phyloP scores from a whole-genome alignment of 2,329 filamentous ascomycete species.

The Curvularia sp. region DNA sequence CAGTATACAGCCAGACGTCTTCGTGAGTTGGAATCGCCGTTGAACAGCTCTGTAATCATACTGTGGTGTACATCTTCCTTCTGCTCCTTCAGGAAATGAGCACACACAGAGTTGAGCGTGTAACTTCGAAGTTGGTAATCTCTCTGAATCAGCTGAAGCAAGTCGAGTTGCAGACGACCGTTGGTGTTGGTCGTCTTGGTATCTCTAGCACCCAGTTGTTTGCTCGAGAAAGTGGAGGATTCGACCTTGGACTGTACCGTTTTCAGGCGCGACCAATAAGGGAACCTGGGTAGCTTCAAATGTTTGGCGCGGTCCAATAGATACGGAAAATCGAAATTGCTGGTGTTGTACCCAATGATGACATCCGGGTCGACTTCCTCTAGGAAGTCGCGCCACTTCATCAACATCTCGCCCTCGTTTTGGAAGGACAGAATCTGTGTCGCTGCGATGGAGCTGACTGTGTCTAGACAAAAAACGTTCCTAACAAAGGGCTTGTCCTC shows the following conservation, averaged over 20 bases:
- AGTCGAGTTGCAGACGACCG: conserved; percentile 87
- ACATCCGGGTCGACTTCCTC: conserved; percentile 93
- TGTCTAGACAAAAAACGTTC: conserved; percentile 95
- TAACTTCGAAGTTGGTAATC: conserved; percentile 97
- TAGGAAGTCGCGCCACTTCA: conserved; percentile 88
- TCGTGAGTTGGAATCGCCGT: conserved; percentile 91
- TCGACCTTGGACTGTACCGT: conserved; percentile 74
- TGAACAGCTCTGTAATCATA: conserved; percentile 98
- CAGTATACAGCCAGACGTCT: conserved; percentile 94
- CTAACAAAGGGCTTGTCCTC: conserved; percentile 94
- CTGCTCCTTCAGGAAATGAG: conserved; percentile 94
- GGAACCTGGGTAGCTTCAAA: conserved; percentile 79
- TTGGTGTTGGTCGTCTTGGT: conserved; percentile 95
- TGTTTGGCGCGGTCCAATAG: conserved; percentile 86
- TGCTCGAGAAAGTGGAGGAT: conserved; percentile 89
- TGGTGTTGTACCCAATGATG: conserved; percentile 98
- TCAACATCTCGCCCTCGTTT: conserved; percentile 87
- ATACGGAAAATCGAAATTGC: conserved; percentile 98
- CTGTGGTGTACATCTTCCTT: conserved; percentile 99
- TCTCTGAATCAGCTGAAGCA: conserved; percentile 92
- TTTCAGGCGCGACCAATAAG: conserved; percentile 84
- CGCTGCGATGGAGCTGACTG: conserved; percentile 91
- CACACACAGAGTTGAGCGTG: conserved; percentile 93
- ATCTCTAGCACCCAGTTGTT: conserved; percentile 96
- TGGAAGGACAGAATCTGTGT: conserved; percentile 88